Conservation (phyloP, 83 land plant genomes). For the Thuja plicata region DNA sequence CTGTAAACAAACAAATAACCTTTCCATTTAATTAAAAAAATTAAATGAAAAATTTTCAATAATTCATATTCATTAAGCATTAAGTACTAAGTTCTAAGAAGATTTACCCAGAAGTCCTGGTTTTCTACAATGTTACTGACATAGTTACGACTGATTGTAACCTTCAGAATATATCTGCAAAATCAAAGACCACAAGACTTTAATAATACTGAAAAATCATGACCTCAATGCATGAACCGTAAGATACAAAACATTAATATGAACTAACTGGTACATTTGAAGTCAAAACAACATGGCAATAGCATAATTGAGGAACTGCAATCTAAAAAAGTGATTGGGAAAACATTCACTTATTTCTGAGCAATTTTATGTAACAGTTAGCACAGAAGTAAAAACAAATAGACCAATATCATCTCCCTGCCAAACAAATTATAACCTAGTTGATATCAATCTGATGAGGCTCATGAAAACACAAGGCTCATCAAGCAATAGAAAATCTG, state of each 20-base stretch:
- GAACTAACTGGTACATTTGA: background rate
- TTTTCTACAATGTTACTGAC: constrained; percentile 84
- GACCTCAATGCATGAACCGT: background rate
- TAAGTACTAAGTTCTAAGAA: background rate
- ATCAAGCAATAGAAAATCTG: background rate
- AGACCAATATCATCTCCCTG: background rate
- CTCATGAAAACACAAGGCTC: background rate
- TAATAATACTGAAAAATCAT: background rate
- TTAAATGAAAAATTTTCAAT: background rate
- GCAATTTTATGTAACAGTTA: background rate
- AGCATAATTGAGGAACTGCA: background rate
- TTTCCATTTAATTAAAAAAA: background rate
- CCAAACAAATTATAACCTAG: background rate
- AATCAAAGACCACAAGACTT: background rate
- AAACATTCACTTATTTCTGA: background rate
- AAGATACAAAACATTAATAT: background rate
- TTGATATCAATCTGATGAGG: background rate
- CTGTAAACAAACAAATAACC: background rate
- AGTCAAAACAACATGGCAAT: background rate
- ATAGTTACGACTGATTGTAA: constrained; percentile 92
- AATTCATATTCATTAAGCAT: background rate
- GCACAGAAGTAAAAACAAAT: background rate
- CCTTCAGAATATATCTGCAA: constrained; percentile 90
- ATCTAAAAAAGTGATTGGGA: background rate
- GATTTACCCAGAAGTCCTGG: constrained; percentile 83